Evolutionary conservation across 179 eudicot species (phyloP), one percentile per base, ranked within the genome.

Genomic region (Amaranthus tricolor): DNA sequence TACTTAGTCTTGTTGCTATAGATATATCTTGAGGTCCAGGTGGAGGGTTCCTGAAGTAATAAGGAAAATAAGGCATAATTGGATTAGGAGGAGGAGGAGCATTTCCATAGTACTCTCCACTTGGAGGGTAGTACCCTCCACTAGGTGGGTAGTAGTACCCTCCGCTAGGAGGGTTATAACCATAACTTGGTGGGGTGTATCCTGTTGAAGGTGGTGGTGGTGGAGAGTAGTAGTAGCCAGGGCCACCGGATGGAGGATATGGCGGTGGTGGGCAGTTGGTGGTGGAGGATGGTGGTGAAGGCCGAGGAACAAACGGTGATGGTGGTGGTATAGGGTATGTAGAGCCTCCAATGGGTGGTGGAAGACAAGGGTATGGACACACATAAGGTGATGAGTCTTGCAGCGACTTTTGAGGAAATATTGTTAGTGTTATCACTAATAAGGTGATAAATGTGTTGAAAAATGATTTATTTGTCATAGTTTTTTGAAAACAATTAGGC

Each of bases 361-460:
- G 84, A 56, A 81, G 73, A 53, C 84, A 81, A 59, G 84, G 84
- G 64, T 81, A 81, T 63, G 84, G 81, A 12, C 84, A 81, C 8
- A 77, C 84, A 74, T 81, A 77, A 65, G 81, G 80, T 17, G 40
- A 31, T 31, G 63, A 55, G 6, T 81, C 81, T 74, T 68, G 76
- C 69, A 74, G 48, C 17, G 84, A 24, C 2, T 58, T 70, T 59
- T 74, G 81, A 47, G 81, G 76, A 21, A 59, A 51, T 24, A 7
- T 24, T 63, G 72, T 12, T 15, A 74, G 54, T 76, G 74, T 13
- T 59, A 31, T 31, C 40, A 14, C 19, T 56, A 75, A 19, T 17
- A 76, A 51, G 21, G 62, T 70, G 9, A 74, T 9, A 10, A 77
- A 21, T 49, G 68, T 55, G 48, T 61, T 44, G 51, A 55, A 15